A percentile compares a stretch with the other conserved stretches of the same genome.
These are phyloP conservation scores for Leavenworthia alabamica DNA, from an alignment of 345 rosid genomes.

Conservation along the genomic window DNA sequence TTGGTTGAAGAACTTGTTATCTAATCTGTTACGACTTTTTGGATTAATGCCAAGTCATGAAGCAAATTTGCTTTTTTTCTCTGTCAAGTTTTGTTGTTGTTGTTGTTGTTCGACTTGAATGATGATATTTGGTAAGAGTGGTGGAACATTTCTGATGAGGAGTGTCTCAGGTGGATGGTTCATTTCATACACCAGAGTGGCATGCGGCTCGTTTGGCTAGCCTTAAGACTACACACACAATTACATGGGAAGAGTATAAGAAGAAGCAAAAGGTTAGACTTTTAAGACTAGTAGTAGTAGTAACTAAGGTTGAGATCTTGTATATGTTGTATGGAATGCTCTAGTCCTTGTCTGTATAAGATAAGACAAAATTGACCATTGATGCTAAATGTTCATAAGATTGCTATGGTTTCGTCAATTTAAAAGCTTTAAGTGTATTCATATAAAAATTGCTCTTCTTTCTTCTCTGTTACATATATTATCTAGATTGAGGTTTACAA, in stretches of 20 bases:
- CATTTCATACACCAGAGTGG: constrained; percentile 99
- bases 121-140: neutral
- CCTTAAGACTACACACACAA: constrained; percentile 85
- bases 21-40: neutral
- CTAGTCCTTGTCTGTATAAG: neutral
- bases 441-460: neutral
- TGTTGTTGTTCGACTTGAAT: neutral
- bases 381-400: neutral
- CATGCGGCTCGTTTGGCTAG: constrained; percentile 99
- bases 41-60: neutral
- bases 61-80: neutral
- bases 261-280: constrained; percentile 73
- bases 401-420: neutral
- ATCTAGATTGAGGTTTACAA: neutral
- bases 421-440: neutral
- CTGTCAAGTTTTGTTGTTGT: neutral
- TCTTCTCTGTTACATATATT: neutral
- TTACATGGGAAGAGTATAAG: constrained; percentile 95
- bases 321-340: neutral
- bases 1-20: constrained; percentile 1
- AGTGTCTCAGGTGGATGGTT: constrained; percentile 99
- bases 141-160: constrained; percentile 85
- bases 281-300: too few species aligned
- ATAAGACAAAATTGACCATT: neutral
- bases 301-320: neutral